A percentile compares a stretch with the other conserved stretches of the same genome.
Evolutionary conservation across 805 yeast genomes (phyloP).

Genomic region (Nakazawaea ishiwadae): DNA sequence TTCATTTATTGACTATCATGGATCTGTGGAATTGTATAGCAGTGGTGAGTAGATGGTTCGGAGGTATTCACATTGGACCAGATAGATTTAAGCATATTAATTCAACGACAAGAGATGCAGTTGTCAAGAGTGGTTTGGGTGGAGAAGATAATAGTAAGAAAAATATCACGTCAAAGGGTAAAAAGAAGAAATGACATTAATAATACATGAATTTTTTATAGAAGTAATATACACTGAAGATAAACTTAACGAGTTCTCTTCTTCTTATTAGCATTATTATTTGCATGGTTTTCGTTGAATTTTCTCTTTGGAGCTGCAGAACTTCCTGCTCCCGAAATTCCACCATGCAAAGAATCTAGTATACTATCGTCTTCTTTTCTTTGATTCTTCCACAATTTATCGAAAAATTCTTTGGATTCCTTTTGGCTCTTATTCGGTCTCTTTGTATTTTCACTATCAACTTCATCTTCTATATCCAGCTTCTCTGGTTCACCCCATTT

Average conservation of each 20-base stretch:
- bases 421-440: conserved; percentile 9
- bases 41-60: conserved; percentile 88
- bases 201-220: neutral
- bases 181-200: conserved; percentile 24
- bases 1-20: conserved; percentile 70
- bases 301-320: neutral
- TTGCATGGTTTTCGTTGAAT: conserved; percentile 2
- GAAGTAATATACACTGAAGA: no score
- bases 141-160: conserved; percentile 17
- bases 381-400: conserved; percentile 14
- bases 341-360: conserved; percentile 9
- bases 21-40: conserved; percentile 83
- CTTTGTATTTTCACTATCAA: conserved; percentile 1
- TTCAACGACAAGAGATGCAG: conserved; percentile 80
- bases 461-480: conserved; percentile 23
- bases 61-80: conserved; percentile 88
- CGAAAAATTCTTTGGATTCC: conserved; percentile 12
- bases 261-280: neutral
- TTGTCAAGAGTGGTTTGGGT: conserved; percentile 57
- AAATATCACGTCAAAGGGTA: conserved; percentile 24
- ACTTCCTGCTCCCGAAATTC: conserved; percentile 10
- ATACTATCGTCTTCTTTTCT: conserved; percentile 9
- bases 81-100: conserved; percentile 94
- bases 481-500: conserved; percentile 20
- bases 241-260: conserved; percentile 1